Evolutionary conservation across 192 early-diverging fungal species (phyloP), one percentile per base, ranked within the genome.

Genomic region (Chytriomyces hyalinus): DNA sequence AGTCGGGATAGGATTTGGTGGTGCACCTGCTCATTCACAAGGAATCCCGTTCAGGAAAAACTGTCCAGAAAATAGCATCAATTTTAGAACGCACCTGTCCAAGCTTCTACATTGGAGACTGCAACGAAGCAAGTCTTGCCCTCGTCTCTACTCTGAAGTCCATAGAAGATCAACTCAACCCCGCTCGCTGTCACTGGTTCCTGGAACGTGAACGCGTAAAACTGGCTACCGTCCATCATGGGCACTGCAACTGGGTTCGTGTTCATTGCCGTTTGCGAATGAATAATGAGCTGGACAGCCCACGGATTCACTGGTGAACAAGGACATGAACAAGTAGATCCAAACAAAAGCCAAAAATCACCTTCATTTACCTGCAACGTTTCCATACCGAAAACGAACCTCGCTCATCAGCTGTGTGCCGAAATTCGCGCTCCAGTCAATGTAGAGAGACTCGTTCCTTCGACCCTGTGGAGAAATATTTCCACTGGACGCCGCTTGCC

Each of bases 381-480:
- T 53, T 15, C 74, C 74, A 66, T 76, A 76, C 17, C 64, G 28
- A 48, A 76, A 65, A 15, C 74, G 26, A 3, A 76, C 64, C 49
- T 76, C 74, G 6, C 24, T 47, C 26, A 76, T 61, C 9, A 76
- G 53, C 24, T 57, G 49, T 3, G 74, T 76, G 22, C 50, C 50
- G 49, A 51, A 76, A 28, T 65, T 76, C 17, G 6, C 64, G 10
- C 46, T 50, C 74, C 74, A 76, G 24, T 76, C 74, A 17, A 76
- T 13, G 6, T 7, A 50, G 17, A 76, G 46, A 17, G 63, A 26
- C 45, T 36, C 74, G 64, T 76, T 76, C 6, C 28, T 17, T 13
- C 64, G 47, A 24, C 68, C 68, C 3, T 22, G 0, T 47, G 50
- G 49, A 3, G 11, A 15, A 10, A 70, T 49, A 13, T 22, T 53